A percentile compares a stretch with the other conserved stretches of the same genome.
These are phyloP conservation scores for Daldinia loculata DNA, from an alignment of 495 filamentous ascomycete genomes.

Conservation along the genomic window DNA sequence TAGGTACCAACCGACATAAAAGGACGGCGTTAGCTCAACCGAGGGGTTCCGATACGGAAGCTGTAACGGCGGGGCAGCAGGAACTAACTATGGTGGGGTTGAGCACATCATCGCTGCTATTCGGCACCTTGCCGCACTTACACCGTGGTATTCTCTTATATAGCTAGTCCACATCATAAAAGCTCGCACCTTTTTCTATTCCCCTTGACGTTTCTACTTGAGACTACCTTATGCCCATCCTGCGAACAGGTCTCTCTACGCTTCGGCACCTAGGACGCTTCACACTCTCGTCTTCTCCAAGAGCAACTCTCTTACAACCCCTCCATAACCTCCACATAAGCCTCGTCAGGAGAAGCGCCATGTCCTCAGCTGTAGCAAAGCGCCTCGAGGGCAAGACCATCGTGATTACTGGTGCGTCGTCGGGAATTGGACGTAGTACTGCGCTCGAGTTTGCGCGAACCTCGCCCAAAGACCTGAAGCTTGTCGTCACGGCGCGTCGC, in stretches of 20 bases:
- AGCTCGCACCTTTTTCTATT: neutral
- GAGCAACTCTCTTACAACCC: neutral
- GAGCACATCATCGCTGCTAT: conserved; percentile 38
- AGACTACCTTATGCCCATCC: conserved; percentile 30
- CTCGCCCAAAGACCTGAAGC: conserved; percentile 75
- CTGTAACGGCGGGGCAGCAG: conserved; percentile 29
- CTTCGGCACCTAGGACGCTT: conserved; percentile 24
- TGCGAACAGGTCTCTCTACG: conserved; percentile 27
- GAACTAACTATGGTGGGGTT: conserved; percentile 26
- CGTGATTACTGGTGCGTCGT: conserved; percentile 90
- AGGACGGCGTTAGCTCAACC: conserved; percentile 16
- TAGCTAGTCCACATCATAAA: neutral
- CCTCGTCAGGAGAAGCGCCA: conserved; percentile 48
- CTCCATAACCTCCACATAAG: neutral
- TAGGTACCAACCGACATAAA: no score
- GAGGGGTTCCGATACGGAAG: conserved; percentile 36
- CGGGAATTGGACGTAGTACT: conserved; percentile 86
- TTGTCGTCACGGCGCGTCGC: conserved; percentile 87
- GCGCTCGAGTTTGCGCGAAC: conserved; percentile 94
- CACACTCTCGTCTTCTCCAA: conserved; percentile 6
- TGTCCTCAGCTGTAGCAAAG: conserved; percentile 79
- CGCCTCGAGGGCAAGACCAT: conserved; percentile 96
- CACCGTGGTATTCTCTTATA: neutral
- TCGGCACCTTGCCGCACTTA: conserved; percentile 22
- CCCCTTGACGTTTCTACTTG: neutral